Conservation (phyloP, 345 rosid genomes). For the Hypericum perforatum region DNA sequence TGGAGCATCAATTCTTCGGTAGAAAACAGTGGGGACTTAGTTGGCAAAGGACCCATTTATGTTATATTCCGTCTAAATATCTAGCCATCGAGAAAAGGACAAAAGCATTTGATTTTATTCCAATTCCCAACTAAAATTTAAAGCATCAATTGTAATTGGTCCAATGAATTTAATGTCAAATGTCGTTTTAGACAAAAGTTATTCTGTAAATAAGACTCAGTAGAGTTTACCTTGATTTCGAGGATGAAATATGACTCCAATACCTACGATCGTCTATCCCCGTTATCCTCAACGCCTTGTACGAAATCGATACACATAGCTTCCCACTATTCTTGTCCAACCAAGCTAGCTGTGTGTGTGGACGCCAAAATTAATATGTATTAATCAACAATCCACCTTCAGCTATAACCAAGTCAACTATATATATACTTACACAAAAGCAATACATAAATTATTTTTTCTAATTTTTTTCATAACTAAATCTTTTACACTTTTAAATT, state of each 20-base stretch:
- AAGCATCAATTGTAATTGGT: no score
- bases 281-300: constrained; percentile 69
- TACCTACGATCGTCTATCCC: constrained; percentile 89
- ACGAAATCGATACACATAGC: constrained; percentile 52
- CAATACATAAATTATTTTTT: no score
- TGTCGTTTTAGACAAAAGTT: no score
- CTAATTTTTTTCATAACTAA: no score
- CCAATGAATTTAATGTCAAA: no score
- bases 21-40: background rate
- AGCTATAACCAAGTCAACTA: no score
- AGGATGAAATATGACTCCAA: constrained; percentile 65
- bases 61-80: constrained; percentile 1
- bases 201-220: no score
- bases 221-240: constrained; percentile 81
- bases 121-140: no score
- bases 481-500: no score
- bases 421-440: no score
- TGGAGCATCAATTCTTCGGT: no score
- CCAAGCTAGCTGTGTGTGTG: constrained; percentile 50
- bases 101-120: background rate
- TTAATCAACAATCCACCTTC: background rate
- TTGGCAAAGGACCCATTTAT: background rate
- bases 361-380: background rate
- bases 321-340: constrained; percentile 70
- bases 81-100: background rate